A percentile compares a stretch with the other conserved stretches of the same genome.
phyloP scores from a whole-genome alignment of 2,329 filamentous ascomycete species.

The Ceratocystis huliohia region DNA sequence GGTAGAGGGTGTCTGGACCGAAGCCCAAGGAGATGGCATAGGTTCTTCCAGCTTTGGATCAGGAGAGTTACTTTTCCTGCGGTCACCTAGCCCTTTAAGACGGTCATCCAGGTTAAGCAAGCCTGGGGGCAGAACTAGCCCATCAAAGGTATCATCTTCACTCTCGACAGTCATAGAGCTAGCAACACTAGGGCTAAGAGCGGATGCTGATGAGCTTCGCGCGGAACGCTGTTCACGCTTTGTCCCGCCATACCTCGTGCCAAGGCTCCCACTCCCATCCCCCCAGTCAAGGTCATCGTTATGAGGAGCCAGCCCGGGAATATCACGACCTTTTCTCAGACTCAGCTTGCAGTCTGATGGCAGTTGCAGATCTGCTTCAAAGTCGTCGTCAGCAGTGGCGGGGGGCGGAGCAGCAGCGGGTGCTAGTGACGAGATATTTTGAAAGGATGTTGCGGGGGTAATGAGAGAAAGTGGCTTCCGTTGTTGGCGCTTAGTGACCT shows the following conservation, averaged over 20 bases:
- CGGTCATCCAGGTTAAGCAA: slow-evolving; percentile 73
- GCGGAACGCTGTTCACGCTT: slow-evolving; percentile 65
- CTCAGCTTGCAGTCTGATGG: slow-evolving; percentile 53
- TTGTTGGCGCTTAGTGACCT: slow-evolving; percentile 48
- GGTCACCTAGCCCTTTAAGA: slow-evolving; percentile 45
- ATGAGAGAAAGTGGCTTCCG: slow-evolving; percentile 42
- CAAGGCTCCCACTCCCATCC: slow-evolving; percentile 84
- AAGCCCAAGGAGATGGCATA: slow-evolving; percentile 20
- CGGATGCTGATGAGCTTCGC: slow-evolving; percentile 76
- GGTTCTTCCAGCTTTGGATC: slow-evolving; percentile 28
- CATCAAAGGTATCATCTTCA: slow-evolving; percentile 83
- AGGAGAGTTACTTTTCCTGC: slow-evolving; percentile 49
- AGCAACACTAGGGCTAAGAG: slow-evolving; percentile 81
- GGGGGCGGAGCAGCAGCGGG: slow-evolving; percentile 14
- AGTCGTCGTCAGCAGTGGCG: slow-evolving; percentile 45
- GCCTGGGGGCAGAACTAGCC: slow-evolving; percentile 72
- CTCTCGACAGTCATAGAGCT: slow-evolving; percentile 87
- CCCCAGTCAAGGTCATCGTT: slow-evolving; percentile 84
- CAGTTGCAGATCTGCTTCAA: slow-evolving; percentile 61
- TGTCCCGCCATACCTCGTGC: slow-evolving; percentile 80
- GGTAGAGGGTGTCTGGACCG: slow-evolving; percentile 26
- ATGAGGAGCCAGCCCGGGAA: slow-evolving; percentile 41
- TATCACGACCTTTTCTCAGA: slow-evolving; percentile 48
- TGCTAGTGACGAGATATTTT: slow-evolving; percentile 22
- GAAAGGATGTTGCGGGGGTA: slow-evolving; percentile 43